Percentiles rank a stretch among this genome's conserved stretches.
Conservation (phyloP, 257 asterid species). For the Plantago elongata region DNA sequence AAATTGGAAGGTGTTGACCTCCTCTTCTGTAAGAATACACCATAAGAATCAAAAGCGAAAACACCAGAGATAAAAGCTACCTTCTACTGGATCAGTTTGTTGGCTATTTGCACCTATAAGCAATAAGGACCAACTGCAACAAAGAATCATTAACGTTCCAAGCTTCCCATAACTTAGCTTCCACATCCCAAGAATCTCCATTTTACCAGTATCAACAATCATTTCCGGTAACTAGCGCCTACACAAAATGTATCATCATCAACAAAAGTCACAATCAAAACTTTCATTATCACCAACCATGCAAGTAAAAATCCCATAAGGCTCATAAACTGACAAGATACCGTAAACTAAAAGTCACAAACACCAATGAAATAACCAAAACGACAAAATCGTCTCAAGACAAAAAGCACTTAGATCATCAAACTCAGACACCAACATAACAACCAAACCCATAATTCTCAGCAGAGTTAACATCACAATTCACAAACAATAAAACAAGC, state of each 20-base stretch:
- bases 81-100: constrained; percentile 73
- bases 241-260: constrained; percentile 28
- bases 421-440: constrained; percentile 4
- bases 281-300: constrained; percentile 2
- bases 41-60: not conserved
- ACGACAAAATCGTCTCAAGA: constrained; percentile 8
- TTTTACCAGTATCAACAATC: constrained; percentile 22
- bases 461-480: constrained; percentile 9
- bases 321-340: not conserved
- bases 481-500: constrained; percentile 18
- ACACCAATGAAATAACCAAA: constrained; percentile 13
- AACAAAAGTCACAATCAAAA: constrained; percentile 18
- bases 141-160: constrained; percentile 37
- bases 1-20: too few relatives aligned
- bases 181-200: constrained; percentile 29
- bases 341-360: not conserved
- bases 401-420: constrained; percentile 10
- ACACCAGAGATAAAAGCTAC: constrained; percentile 29
- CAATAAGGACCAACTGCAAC: constrained; percentile 56
- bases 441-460: constrained; percentile 10
- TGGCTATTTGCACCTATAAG: constrained; percentile 43
- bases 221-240: constrained; percentile 26
- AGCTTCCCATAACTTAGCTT: constrained; percentile 23
- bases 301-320: not conserved
- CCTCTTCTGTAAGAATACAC: too few relatives aligned